Evolutionary conservation across 257 asterid species (phyloP).

Genomic region (Leptodermis oblonga): DNA sequence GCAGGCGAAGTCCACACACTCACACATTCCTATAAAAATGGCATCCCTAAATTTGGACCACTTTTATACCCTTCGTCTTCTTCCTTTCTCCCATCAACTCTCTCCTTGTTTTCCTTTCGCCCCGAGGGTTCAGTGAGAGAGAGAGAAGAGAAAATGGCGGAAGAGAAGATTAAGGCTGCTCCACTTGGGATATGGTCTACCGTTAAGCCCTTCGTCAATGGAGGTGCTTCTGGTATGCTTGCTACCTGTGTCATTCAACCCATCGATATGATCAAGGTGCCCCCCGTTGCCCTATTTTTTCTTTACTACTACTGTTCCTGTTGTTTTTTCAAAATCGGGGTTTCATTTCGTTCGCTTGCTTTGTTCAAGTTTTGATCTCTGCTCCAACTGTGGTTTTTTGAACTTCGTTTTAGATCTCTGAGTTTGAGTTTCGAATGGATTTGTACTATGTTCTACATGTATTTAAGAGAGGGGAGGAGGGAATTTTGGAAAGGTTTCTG

Average conservation of each 20-base stretch:
- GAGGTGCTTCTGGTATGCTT: conserved; percentile 95
- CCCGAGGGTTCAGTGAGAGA: background rate
- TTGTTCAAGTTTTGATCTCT: background rate
- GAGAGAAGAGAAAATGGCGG: conserved; percentile 41
- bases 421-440: conserved; percentile 7
- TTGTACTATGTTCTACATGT: background rate
- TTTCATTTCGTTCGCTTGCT: background rate
- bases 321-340: background rate
- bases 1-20: background rate
- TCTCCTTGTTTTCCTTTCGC: background rate
- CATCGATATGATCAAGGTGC: conserved; percentile 94
- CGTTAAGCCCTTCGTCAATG: conserved; percentile 86
- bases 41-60: background rate
- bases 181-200: conserved; percentile 68
- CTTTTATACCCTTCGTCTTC: background rate
- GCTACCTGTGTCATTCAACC: conserved; percentile 97
- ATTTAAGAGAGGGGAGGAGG: no score
- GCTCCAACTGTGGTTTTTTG: background rate
- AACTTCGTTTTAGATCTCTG: conserved; percentile 16
- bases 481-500: background rate
- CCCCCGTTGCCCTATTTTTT: background rate
- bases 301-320: background rate
- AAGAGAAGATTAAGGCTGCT: conserved; percentile 61
- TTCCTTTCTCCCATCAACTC: background rate
- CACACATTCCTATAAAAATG: conserved; percentile 1